Base-by-base conservation (phyloP, 1,284 basidiomycete species). In the Fomitopsis palustris region DNA sequence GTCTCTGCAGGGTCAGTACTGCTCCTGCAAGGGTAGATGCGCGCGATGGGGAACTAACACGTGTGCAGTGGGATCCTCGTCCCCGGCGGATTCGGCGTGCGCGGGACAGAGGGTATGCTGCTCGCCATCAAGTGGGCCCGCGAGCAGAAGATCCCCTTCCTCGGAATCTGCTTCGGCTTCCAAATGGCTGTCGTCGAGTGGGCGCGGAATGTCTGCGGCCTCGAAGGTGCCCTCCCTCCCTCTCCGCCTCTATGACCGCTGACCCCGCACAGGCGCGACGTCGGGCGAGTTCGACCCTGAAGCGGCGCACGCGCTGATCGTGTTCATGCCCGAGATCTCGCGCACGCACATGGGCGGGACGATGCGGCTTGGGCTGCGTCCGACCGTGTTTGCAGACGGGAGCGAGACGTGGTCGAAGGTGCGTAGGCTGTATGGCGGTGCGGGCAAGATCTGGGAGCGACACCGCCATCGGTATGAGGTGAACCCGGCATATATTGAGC, bases 271-370 rank as follows among this genome's bases (percentile, higher is more conserved):
- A 91, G 93, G 87, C 55, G 95, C 95, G n/a, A 90, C 88, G 60
- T 98, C 96, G 2, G 78, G 86, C 27, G 96, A 99, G 75, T 92
- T 99, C 65, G 77, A 84, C 47, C 62, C 77, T 2, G 73, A 82
- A 3, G 74, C 83, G 1, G 75, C 81, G 35, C 80, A 93, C 64
- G 92, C 92, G 0, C 83, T 96, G 58, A 83, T 99, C 74, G 85
- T 98, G 66, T 99, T 96, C 84, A 99, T 99, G 96, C 96, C 96
- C 31, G 96, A 99, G 75, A 93, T 99, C 67, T 97, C 95, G 49
- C 93, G 92, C 72, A 98, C 96, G 7, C 95, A 99, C 67, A 93
- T 99, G 83, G 96, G 96, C 57, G 96, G 96, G 29, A 99, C 96
- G 23, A 99, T 99, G 96, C 89, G 96, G 21, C 84, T 98, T 16